These are phyloP conservation scores for Kwoniella mangroviensis DNA, from an alignment of 768 basidiomycete species.

Conservation along the genomic window DNA sequence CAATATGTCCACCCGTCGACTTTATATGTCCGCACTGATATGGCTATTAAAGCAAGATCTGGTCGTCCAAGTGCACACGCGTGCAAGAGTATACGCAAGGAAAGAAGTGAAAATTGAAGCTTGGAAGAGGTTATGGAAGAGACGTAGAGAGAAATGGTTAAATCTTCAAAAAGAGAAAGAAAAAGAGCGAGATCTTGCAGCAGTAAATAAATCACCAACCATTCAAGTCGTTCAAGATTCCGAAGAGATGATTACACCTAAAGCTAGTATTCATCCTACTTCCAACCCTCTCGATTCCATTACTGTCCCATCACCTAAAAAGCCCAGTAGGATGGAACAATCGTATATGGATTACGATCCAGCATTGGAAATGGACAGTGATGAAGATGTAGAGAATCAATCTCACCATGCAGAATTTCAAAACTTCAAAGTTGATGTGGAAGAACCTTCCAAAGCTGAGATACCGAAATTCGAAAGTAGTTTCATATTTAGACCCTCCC, in stretches of 20 bases:
- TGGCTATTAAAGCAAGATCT: conserved; percentile 92
- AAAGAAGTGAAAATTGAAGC: conserved; percentile 74
- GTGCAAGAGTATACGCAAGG: conserved; percentile 80
- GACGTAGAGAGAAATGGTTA: conserved; percentile 47
- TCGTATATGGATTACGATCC: conserved; percentile 38
- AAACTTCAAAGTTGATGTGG: conserved; percentile 62
- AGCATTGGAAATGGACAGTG: conserved; percentile 42
- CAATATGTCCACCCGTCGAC: conserved; percentile 59
- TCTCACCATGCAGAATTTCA: conserved; percentile 14
- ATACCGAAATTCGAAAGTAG: conserved; percentile 42
- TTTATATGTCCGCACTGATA: conserved; percentile 79
- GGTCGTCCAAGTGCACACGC: conserved; percentile 80
- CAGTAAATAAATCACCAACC: conserved; percentile 12
- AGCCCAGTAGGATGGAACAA: neutral
- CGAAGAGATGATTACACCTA: conserved; percentile 29
- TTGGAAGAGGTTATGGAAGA: conserved; percentile 50
- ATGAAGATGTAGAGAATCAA: conserved; percentile 32
- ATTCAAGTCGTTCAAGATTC: neutral
- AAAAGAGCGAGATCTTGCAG: neutral
- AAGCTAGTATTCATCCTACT: conserved; percentile 17
- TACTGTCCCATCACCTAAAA: conserved; percentile 28
- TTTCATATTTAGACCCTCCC: conserved; percentile 78
- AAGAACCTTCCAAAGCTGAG: conserved; percentile 30
- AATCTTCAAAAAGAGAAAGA: conserved; percentile 20
- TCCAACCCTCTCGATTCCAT: conserved; percentile 27